Percentiles rank a stretch among this genome's conserved stretches.
phyloP scores from a whole-genome alignment of 345 rosid species.

The Limnanthes douglasii region DNA sequence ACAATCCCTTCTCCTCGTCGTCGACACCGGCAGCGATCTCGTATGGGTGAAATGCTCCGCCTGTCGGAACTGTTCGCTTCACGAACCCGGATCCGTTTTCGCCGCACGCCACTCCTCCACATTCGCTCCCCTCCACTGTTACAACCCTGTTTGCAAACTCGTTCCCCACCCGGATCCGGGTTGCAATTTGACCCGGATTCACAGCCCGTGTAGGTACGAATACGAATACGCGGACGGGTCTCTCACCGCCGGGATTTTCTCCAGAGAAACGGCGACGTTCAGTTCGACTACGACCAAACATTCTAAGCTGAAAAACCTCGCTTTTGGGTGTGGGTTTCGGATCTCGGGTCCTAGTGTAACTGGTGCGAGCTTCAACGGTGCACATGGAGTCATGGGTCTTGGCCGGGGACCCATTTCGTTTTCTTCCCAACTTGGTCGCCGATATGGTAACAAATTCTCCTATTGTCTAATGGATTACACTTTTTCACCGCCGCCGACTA shows the following conservation, averaged over 20 bases:
- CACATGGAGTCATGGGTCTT: slow-evolving; percentile 87
- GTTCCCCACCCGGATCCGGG: slow-evolving; percentile 37
- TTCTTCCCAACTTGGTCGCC: slow-evolving; percentile 68
- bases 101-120: slow-evolving; percentile 67
- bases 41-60: slow-evolving; percentile 82
- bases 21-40: slow-evolving; percentile 84
- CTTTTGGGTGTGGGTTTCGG: slow-evolving; percentile 78
- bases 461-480: slow-evolving; percentile 81
- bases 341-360: slow-evolving; percentile 51
- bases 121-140: slow-evolving; percentile 64
- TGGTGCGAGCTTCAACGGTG: slow-evolving; percentile 57
- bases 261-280: slow-evolving; percentile 40
- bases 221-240: slow-evolving; percentile 72
- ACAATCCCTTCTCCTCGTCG: slow-evolving; percentile 52
- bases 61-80: slow-evolving; percentile 38
- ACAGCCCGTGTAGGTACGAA: slow-evolving; percentile 69
- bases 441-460: slow-evolving; percentile 59
- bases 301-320: slow-evolving; percentile 20
- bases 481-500: slow-evolving; percentile 67
- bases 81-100: slow-evolving; percentile 42
- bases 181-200: slow-evolving; percentile 43
- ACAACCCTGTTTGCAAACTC: slow-evolving; percentile 26
- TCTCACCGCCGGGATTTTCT: slow-evolving; percentile 46
- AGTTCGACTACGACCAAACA: slow-evolving; percentile 33
- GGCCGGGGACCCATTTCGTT: slow-evolving; percentile 76